Evolutionary conservation across 2,329 filamentous ascomycete genomes (phyloP), one percentile per base, ranked within the genome.

Genomic region (Epicoccum nigrum): DNA sequence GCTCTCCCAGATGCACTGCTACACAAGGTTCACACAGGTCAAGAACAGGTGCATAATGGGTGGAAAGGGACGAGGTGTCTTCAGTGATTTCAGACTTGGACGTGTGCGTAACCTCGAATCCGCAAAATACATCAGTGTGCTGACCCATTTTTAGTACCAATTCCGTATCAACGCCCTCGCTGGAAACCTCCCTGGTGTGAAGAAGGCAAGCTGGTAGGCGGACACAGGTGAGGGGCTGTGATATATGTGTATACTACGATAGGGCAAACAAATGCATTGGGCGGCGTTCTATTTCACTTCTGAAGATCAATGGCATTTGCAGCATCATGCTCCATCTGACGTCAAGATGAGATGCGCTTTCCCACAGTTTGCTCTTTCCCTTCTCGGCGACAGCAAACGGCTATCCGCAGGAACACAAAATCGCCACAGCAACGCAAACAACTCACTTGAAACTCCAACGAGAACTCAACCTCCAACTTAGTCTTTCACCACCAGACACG

Each of bases 1-100:
- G 77, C 81, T 99, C 60, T 86, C 88, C 3, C 88, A 96, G 77
- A 97, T 97, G 93, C 92, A 97, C 79, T 86, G 85, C 80, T 97
- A 97, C 77, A 97, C 94, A 28, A 84, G 92, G 55, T 86, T 90
- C 51, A 96, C 93, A 41, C 92, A 97, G 80, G 92, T 99, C 74
- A 87, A 88, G 74, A 97, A 97, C 77, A 81, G 94, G 63, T 99
- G 94, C 79, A 87, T 96, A 45, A 83, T 93, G 72, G 92, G 92
- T 60, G 94, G 94, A n/a, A 92, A 90, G 73, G 88, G 88, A 15
- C 83, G 91, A 63, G 91, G 92, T 87, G 82, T 99, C n/a, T 81
- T 97, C 60, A 86, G 91, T 50, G 93, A 94, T 70, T 99, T 99
- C 69, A 90, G 92, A 76, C 83, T 99, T 82, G 86, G 88, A 52